phyloP scores from a whole-genome alignment of 495 filamentous ascomycete genomes.

The Delitschia confertaspora region DNA sequence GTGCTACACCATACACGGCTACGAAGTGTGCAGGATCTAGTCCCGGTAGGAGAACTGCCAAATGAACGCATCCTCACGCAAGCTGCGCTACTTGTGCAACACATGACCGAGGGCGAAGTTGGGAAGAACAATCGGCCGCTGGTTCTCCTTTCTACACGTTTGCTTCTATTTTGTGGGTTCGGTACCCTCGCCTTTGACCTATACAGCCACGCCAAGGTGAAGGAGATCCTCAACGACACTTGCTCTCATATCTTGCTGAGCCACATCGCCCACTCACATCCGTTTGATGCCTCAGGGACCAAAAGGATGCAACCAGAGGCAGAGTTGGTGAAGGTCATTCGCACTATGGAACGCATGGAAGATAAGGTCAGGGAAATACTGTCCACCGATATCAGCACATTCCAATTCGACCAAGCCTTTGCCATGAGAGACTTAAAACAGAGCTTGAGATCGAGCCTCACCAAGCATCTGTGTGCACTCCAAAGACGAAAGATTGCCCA shows the following conservation, averaged over 20 bases:
- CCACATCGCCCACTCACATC: constrained; percentile 15
- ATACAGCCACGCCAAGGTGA: constrained; percentile 6
- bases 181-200: constrained; percentile 8
- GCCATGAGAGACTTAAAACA: constrained; percentile 12
- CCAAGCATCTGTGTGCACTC: constrained; percentile 17
- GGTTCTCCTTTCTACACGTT: constrained; percentile 17
- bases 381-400: constrained; percentile 9
- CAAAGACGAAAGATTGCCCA: constrained; percentile 17
- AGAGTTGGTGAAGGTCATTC: constrained; percentile 9
- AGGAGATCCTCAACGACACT: constrained; percentile 23
- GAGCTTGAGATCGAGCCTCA: constrained; percentile 4
- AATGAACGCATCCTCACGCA: constrained; percentile 11
- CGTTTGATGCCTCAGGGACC: constrained; percentile 2
- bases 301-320: constrained; percentile 4
- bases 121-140: constrained; percentile 11
- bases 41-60: neutral
- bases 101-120: constrained; percentile 1
- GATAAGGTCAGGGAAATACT: constrained; percentile 14
- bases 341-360: constrained; percentile 9
- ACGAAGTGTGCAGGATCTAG: no score
- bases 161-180: constrained; percentile 12
- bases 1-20: no score
- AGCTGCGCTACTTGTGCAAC: constrained; percentile 4
- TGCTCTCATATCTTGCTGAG: constrained; percentile 9
- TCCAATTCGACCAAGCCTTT: constrained; percentile 11